Conservation (phyloP, 2,329 filamentous ascomycete species). For the Alternaria longipes region DNA sequence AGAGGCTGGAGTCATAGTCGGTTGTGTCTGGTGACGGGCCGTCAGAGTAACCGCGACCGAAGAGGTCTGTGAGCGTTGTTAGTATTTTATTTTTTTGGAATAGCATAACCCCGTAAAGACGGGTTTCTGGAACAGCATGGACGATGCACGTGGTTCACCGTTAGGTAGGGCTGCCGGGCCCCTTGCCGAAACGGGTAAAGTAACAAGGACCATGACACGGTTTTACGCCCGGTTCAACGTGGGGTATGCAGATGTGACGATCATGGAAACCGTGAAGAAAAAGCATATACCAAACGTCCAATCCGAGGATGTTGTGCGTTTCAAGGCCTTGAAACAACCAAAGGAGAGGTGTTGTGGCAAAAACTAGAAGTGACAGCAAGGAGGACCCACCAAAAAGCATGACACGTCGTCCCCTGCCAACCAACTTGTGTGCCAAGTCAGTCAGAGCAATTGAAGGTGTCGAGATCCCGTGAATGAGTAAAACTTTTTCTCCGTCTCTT, state of each 20-base stretch:
- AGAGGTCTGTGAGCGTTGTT: conserved; percentile 64
- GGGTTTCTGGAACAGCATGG: conserved; percentile 2
- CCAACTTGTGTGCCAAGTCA: conserved; percentile 71
- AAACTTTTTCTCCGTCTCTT: conserved; percentile 72
- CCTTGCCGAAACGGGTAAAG: conserved; percentile 15
- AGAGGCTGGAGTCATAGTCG: conserved; percentile 77
- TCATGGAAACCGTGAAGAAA: not conserved
- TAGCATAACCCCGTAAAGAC: not conserved
- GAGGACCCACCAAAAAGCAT: conserved; percentile 72
- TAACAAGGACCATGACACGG: conserved; percentile 4
- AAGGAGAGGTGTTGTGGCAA: not conserved
- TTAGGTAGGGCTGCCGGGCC: conserved; percentile 17
- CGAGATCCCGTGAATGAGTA: conserved; percentile 82
- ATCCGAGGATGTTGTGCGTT: not conserved
- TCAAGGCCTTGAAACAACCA: conserved; percentile 3
- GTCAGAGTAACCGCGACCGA: conserved; percentile 81
- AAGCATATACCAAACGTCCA: not conserved
- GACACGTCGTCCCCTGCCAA: conserved; percentile 73
- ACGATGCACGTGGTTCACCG: conserved; percentile 18
- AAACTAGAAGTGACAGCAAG: conserved; percentile 14
- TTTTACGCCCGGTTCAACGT: conserved; percentile 8
- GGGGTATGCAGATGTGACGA: conserved; percentile 9
- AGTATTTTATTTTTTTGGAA: conserved; percentile 2
- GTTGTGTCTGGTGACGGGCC: conserved; percentile 67
- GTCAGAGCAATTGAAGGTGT: conserved; percentile 78